phyloP scores from a whole-genome alignment of 169 alveolate species.

The Perkinsus olseni region DNA sequence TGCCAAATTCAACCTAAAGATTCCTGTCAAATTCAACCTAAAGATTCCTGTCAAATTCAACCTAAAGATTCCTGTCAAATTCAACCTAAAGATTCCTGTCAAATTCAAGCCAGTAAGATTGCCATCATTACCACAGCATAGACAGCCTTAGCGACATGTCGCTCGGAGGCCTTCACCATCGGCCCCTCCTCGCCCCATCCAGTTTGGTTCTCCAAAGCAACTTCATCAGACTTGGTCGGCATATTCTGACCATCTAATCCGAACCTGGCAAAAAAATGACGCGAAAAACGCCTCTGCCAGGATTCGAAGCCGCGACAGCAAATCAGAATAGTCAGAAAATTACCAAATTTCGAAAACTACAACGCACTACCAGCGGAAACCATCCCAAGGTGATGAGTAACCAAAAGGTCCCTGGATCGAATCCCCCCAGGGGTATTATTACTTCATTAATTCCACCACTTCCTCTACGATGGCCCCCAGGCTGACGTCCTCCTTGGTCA shows the following conservation, averaged over 20 bases:
- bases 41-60: too few relatives aligned
- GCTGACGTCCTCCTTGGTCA: background rate
- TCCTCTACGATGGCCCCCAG: background rate
- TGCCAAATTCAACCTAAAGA: too few relatives aligned
- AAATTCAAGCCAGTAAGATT: too few relatives aligned
- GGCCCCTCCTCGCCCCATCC: background rate
- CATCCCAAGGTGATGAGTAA: background rate
- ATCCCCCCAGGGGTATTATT: background rate
- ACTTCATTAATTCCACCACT: background rate
- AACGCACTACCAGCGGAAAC: background rate
- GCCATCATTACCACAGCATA: background rate
- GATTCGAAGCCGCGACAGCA: background rate
- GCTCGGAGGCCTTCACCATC: background rate
- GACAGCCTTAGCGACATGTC: background rate
- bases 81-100: too few relatives aligned
- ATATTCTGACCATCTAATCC: background rate
- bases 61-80: too few relatives aligned
- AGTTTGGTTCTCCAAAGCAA: background rate
- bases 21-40: too few relatives aligned
- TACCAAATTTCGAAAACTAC: too few relatives aligned
- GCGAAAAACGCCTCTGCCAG: background rate
- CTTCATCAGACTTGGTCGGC: background rate
- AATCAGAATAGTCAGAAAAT: background rate
- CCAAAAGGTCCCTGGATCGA: background rate
- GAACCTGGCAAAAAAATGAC: too few relatives aligned